Evolutionary conservation across 2,329 filamentous ascomycete species (phyloP), one percentile per base, ranked within the genome.

Genomic region (Onygenales sp.): DNA sequence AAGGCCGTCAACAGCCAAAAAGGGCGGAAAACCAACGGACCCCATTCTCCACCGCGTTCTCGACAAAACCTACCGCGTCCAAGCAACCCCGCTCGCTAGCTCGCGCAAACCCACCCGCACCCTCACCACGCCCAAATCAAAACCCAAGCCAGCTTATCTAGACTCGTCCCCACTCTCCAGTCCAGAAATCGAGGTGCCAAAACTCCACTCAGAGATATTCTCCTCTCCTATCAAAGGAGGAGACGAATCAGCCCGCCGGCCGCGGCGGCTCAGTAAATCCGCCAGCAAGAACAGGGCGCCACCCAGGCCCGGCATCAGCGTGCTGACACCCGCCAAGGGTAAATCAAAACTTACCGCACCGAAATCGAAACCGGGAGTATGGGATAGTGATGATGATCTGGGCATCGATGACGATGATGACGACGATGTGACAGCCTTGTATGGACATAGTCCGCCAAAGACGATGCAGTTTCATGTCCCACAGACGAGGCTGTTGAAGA

Each of bases 41-140:
- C 87, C 88, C 2, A 77, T 97, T 7, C 79, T 98, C 42, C 92
- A 97, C 68, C 87, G 87, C 54, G 78, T 97, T n/a, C 81, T 95
- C 4, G 91, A 97, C 75, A 96, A 94, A 71, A 96, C 87, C 54
- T 98, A 95, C 74, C 88, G 92, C 34, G 79, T 98, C 27, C 88
- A 94, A 69, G 89, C 92, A 5, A 98, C 93, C 8, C 93, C 93
- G 0, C 84, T 93, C 60, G 72, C 74, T 34, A 52, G 46, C 17
- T 44, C 54, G 17, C 52, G 51, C 34, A 53, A 46, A 42, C 46
- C 56, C 27, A 42, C 52, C n/a, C 50, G 37, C 44, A 57, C 21
- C 52, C 59, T 39, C 50, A 59, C 21, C 52, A 62, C 59, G 48
- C 63, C 53, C 56, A 64, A 42, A 61, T 52, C 56, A 2, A 61